Evolutionary conservation across 2,329 filamentous ascomycete species (phyloP).

Genomic region (Curvularia sp.): DNA sequence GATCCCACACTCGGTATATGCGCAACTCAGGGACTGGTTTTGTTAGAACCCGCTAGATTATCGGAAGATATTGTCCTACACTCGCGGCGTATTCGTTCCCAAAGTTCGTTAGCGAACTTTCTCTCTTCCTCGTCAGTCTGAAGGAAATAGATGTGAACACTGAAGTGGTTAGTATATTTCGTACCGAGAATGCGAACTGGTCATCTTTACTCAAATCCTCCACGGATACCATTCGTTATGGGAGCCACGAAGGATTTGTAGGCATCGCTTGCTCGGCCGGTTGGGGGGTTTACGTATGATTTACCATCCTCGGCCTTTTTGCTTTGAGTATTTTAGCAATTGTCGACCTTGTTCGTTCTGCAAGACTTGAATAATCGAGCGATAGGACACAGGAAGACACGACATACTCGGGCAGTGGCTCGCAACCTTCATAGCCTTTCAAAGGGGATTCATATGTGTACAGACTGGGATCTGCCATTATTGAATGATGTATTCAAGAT

Average conservation of each 20-base stretch:
- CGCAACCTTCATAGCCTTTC: slow-evolving; percentile 64
- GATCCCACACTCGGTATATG: slow-evolving; percentile 79
- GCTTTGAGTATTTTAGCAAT: slow-evolving; percentile 41
- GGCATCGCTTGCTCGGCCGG: slow-evolving; percentile 67
- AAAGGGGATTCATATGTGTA: slow-evolving; percentile 65
- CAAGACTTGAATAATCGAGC: background rate
- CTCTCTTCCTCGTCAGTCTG: slow-evolving; percentile 67
- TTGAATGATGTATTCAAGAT: background rate
- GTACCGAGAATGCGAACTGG: background rate
- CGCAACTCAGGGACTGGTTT: slow-evolving; percentile 80
- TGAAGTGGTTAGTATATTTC: slow-evolving; percentile 15
- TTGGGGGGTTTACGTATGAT: slow-evolving; percentile 72
- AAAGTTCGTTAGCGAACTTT: slow-evolving; percentile 74
- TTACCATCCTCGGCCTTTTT: slow-evolving; percentile 77
- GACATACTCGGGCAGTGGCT: slow-evolving; percentile 59
- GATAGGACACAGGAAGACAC: background rate
- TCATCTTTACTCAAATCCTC: slow-evolving; percentile 72
- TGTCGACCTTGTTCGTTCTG: background rate
- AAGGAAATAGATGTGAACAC: slow-evolving; percentile 82
- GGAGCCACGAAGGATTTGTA: slow-evolving; percentile 75
- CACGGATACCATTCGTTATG: slow-evolving; percentile 68
- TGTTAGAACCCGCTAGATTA: slow-evolving; percentile 10
- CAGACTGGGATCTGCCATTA: slow-evolving; percentile 53
- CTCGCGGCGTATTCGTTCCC: slow-evolving; percentile 80
- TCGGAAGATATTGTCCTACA: slow-evolving; percentile 60